These are phyloP conservation scores for Apiospora koreana DNA, from an alignment of 2,329 filamentous ascomycete genomes.

Conservation along the genomic window DNA sequence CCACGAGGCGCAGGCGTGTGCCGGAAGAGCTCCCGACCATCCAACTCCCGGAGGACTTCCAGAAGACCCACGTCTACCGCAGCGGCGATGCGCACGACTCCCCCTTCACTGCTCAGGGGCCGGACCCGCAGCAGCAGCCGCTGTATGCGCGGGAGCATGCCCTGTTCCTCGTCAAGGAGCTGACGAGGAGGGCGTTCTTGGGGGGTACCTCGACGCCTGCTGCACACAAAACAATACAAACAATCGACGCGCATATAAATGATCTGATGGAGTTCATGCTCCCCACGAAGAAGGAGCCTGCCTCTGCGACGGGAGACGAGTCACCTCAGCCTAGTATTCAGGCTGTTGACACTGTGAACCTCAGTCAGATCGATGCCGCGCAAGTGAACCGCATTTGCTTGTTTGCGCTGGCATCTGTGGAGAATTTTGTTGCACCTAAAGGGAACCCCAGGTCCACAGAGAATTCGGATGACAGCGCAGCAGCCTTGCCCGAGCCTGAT, in stretches of 20 bases:
- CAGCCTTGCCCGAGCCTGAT: not conserved
- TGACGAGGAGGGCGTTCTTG: not conserved
- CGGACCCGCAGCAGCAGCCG: too few species aligned
- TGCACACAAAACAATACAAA: too few species aligned
- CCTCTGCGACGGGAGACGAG: too few species aligned
- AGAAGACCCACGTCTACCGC: constrained; percentile 50
- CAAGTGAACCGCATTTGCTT: not conserved
- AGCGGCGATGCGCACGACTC: constrained; percentile 30
- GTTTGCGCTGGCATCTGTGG: not conserved
- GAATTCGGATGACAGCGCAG: not conserved
- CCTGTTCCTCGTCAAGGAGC: not conserved
- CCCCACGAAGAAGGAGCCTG: too few species aligned
- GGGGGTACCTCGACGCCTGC: too few species aligned
- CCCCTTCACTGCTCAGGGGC: not conserved
- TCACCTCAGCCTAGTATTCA: too few species aligned
- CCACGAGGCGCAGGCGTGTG: constrained; percentile 28
- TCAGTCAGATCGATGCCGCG: not conserved
- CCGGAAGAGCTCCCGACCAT: constrained; percentile 50
- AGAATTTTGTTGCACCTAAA: not conserved
- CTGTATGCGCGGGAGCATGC: not conserved
- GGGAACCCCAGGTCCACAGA: not conserved
- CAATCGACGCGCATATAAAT: too few species aligned
- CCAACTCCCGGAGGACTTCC: constrained; percentile 58
- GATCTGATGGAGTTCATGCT: too few species aligned
- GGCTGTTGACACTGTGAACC: not conserved